Conservation (phyloP, 106 monocot genomes). For the Allium fistulosum region DNA sequence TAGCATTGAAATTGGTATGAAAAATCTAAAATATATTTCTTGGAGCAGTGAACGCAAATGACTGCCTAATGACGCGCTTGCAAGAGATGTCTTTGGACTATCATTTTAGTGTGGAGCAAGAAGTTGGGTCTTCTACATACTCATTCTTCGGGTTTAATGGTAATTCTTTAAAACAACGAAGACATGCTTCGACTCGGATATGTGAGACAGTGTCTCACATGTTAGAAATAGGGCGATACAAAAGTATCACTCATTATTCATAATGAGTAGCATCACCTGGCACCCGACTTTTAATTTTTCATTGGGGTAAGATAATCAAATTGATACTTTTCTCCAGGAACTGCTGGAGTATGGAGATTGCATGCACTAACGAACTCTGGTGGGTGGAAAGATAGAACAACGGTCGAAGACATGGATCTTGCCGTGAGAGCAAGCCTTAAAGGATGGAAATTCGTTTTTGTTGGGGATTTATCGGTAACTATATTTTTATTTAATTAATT, state of each 20-base stretch:
- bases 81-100: slow-evolving; percentile 78
- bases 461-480: slow-evolving; percentile 48
- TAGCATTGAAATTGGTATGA: no score
- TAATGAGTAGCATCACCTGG: no score
- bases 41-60: slow-evolving; percentile 51
- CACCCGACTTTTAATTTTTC: no score
- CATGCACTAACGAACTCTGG: slow-evolving; percentile 15
- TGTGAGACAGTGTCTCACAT: no score
- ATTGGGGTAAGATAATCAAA: no score
- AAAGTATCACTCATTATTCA: no score
- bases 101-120: slow-evolving; percentile 68
- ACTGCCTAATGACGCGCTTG: slow-evolving; percentile 52
- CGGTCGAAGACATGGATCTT: slow-evolving; percentile 67
- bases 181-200: no score
- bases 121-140: slow-evolving; percentile 55
- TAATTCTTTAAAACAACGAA: background rate
- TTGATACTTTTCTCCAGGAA: slow-evolving; percentile 16
- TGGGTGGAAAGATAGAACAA: background rate
- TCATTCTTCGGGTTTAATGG: slow-evolving; percentile 74
- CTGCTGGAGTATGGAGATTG: slow-evolving; percentile 65
- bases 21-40: no score
- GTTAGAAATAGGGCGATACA: no score
- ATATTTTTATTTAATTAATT: no score
- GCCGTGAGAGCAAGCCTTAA: slow-evolving; percentile 59
- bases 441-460: slow-evolving; percentile 63